Conservation (phyloP, 768 basidiomycete species). For the Mycena sanguinolenta region DNA sequence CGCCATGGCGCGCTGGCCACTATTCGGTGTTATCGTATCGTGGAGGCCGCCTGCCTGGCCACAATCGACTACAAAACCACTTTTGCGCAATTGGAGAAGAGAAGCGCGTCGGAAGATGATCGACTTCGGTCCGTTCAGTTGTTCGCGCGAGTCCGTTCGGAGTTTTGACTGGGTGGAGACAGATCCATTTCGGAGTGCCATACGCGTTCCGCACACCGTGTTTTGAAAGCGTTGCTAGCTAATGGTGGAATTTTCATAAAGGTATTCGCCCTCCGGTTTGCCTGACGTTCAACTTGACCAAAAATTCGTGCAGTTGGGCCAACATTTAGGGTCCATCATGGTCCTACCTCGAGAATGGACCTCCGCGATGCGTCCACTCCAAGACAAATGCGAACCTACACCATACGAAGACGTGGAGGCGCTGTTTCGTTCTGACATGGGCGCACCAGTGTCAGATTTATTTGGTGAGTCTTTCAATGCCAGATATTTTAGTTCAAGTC, state of each 20-base stretch:
- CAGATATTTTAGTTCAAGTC: background rate
- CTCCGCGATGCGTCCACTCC: slow-evolving; percentile 67
- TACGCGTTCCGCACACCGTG: slow-evolving; percentile 78
- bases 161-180: too few species aligned
- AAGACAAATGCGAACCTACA: slow-evolving; percentile 95
- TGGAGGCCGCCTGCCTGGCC: slow-evolving; percentile 73
- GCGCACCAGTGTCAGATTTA: slow-evolving; percentile 74
- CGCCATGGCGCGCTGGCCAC: slow-evolving; percentile 81
- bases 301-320: slow-evolving; percentile 70
- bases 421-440: slow-evolving; percentile 87
- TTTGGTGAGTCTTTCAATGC: slow-evolving; percentile 58
- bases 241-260: slow-evolving; percentile 79
- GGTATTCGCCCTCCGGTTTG: background rate
- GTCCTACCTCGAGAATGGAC: slow-evolving; percentile 70
- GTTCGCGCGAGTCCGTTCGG: background rate
- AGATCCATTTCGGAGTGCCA: slow-evolving; percentile 85
- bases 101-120: slow-evolving; percentile 58
- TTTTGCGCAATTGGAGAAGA: slow-evolving; percentile 63
- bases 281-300: background rate
- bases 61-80: slow-evolving; percentile 82
- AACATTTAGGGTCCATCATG: slow-evolving; percentile 81
- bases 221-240: slow-evolving; percentile 85
- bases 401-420: slow-evolving; percentile 80
- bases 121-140: slow-evolving; percentile 42
- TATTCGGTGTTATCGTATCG: slow-evolving; percentile 85